These are phyloP conservation scores for Microsporum ferrugineum DNA, from an alignment of 2,329 filamentous ascomycete species.

Conservation along the genomic window DNA sequence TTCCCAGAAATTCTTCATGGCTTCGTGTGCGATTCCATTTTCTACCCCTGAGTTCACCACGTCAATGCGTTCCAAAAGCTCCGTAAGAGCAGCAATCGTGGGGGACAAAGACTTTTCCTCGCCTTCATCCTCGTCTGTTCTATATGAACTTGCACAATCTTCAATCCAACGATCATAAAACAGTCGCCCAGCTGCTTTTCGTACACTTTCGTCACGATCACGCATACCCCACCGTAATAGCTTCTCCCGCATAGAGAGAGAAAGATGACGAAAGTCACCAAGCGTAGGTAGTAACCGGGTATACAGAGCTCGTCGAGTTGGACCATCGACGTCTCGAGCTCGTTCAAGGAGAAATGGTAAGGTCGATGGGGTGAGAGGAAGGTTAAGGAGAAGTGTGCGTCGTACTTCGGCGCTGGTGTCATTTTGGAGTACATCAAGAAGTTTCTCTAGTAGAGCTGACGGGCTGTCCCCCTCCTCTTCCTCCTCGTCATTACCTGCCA, in stretches of 20 bases:
- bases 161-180: conserved; percentile 98
- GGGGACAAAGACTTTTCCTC: conserved; percentile 44
- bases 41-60: conserved; percentile 82
- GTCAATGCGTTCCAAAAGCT: conserved; percentile 87
- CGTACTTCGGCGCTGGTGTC: conserved; percentile 90
- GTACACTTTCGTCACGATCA: conserved; percentile 86
- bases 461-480: conserved; percentile 55
- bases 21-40: conserved; percentile 79
- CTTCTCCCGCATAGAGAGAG: conserved; percentile 88
- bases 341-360: conserved; percentile 81
- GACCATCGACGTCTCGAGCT: conserved; percentile 75
- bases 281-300: conserved; percentile 74
- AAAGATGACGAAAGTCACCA: conserved; percentile 88
- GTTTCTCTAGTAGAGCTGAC: conserved; percentile 61
- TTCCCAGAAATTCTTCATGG: conserved; percentile 95
- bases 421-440: conserved; percentile 81
- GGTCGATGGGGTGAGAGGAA: conserved; percentile 74
- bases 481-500: conserved; percentile 61
- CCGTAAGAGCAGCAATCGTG: conserved; percentile 71
- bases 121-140: conserved; percentile 40
- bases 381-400: conserved; percentile 73
- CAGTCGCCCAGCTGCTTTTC: conserved; percentile 77
- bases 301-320: conserved; percentile 76
- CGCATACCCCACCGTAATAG: conserved; percentile 86
- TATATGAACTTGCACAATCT: conserved; percentile 64